Evolutionary conservation across 2,329 filamentous ascomycete species (phyloP), one percentile per base, ranked within the genome.

Genomic region (Hypoxylon sp.): DNA sequence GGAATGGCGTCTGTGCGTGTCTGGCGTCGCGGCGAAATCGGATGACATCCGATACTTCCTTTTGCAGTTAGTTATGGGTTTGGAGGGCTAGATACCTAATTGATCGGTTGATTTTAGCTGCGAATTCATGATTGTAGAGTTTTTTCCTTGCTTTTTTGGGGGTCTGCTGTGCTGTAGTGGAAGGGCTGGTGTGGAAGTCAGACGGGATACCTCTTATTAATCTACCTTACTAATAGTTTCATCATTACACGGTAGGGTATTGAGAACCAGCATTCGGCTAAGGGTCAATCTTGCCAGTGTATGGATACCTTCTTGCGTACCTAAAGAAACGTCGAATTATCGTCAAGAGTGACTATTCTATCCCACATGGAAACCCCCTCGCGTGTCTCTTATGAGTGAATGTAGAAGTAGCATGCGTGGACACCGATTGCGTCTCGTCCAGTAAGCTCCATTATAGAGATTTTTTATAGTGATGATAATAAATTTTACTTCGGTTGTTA

Each of bases 21-120:
- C 19, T 22, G 62, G 62, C 55, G 62, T 59, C 33, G 22, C n/a
- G 55, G 55, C 50, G 62, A 48, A 50, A 17, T 22, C 8, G n/a
- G 39, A 42, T 22, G 39, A 22, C 17, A 44, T 44, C 9, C 9
- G 3, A 11, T 44, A 17, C 39, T 44, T 50, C 26, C 26, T n/a
- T 53, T 13, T 6, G 26, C 35, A n/a, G 31, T 17, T 55, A 35
- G 64, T 59, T 53, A 50, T 8, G 42, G 39, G 13, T 39, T 33
- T 55, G 17, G 26, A n/a, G 22, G 46, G 19, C 17, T 51, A 64
- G 65, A 67, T 67, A 67, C 65, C 65, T 67, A 67, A 67, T 67
- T 52, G 51, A 53, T 50, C 33, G 35, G 13, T 60, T 54, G 50
- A 46, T 55, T 59, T 29, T 24, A 10, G 19, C 46, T 11, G 9